Conservation (phyloP, 176 grass and related monocot species). For the Ensete glaucum region DNA sequence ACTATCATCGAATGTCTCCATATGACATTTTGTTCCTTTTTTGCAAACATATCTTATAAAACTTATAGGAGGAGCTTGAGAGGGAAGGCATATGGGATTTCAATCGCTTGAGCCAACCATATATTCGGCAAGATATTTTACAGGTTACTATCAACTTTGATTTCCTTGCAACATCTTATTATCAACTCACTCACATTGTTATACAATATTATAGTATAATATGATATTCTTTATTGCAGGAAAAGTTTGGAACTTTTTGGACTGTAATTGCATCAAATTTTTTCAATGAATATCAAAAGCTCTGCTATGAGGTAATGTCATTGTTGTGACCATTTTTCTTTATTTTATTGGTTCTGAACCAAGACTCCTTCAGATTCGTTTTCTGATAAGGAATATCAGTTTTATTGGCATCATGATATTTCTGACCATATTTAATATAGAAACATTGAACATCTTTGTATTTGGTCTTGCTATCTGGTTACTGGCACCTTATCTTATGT, state of each 20-base stretch:
- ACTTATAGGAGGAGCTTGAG: constrained; percentile 75
- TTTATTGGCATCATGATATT: neutral
- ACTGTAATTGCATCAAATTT: constrained; percentile 65
- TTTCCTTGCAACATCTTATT: constrained; percentile 11
- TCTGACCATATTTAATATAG: neutral
- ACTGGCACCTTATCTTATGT: neutral
- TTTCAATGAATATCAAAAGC: constrained; percentile 79
- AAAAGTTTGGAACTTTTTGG: constrained; percentile 87
- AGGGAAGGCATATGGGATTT: constrained; percentile 94
- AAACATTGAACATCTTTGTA: neutral
- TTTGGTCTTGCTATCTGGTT: neutral
- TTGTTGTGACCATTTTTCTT: neutral
- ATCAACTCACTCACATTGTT: neutral
- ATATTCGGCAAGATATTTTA: constrained; percentile 66
- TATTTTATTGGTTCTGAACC: neutral
- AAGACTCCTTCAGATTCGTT: neutral
- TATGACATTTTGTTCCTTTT: neutral
- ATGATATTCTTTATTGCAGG: constrained; percentile 37
- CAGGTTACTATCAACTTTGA: constrained; percentile 34
- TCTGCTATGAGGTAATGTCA: constrained; percentile 71
- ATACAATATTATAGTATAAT: constrained; percentile 18
- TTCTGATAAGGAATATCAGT: neutral
- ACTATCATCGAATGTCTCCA: neutral
- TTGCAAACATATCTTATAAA: neutral
- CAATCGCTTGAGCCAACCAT: constrained; percentile 82